Conservation (phyloP, 1,139 yeast genomes). For the Pichia sp. region DNA sequence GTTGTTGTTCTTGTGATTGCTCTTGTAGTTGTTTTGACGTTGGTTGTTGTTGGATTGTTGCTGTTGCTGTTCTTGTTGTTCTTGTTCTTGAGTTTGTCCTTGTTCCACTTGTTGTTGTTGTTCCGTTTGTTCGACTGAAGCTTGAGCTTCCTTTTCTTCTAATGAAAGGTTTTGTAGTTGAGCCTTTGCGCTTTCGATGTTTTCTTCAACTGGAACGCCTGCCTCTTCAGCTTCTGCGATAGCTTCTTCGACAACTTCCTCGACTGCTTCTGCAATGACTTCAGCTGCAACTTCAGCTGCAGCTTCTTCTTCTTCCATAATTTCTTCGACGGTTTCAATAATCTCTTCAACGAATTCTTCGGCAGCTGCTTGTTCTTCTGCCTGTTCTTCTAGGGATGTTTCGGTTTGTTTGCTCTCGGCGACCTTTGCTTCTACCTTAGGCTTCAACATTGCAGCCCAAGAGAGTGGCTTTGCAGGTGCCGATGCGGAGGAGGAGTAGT, state of each 20-base stretch:
- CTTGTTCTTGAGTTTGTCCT: slow-evolving; percentile 14
- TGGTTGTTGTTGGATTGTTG: slow-evolving; percentile 14
- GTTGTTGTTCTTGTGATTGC: slow-evolving; percentile 14
- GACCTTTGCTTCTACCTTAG: slow-evolving; percentile 16
- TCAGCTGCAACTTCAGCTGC: slow-evolving; percentile 7
- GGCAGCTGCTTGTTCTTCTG: slow-evolving; percentile 8
- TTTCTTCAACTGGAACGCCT: slow-evolving; percentile 1
- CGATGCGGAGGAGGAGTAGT: too few species aligned
- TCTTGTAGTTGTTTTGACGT: slow-evolving; percentile 11
- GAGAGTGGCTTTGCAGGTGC: slow-evolving; percentile 30
- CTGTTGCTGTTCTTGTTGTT: slow-evolving; percentile 18
- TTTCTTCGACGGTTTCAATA: slow-evolving; percentile 4
- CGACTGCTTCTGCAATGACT: slow-evolving; percentile 10
- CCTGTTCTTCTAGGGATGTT: slow-evolving; percentile 7
- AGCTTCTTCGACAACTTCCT: slow-evolving; percentile 4
- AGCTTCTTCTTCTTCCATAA: slow-evolving; percentile 6
- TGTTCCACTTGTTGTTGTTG: slow-evolving; percentile 17
- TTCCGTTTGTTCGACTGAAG: slow-evolving; percentile 13
- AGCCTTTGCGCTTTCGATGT: background rate
- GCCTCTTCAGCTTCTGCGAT: slow-evolving; percentile 12
- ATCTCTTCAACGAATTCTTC: slow-evolving; percentile 2
- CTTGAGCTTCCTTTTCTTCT: slow-evolving; percentile 11
- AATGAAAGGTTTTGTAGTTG: slow-evolving; percentile 1
- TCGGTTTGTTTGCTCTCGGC: slow-evolving; percentile 7
- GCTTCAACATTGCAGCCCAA: slow-evolving; percentile 23